phyloP scores from a whole-genome alignment of 1,284 basidiomycete species.

The Melampsora americana region DNA sequence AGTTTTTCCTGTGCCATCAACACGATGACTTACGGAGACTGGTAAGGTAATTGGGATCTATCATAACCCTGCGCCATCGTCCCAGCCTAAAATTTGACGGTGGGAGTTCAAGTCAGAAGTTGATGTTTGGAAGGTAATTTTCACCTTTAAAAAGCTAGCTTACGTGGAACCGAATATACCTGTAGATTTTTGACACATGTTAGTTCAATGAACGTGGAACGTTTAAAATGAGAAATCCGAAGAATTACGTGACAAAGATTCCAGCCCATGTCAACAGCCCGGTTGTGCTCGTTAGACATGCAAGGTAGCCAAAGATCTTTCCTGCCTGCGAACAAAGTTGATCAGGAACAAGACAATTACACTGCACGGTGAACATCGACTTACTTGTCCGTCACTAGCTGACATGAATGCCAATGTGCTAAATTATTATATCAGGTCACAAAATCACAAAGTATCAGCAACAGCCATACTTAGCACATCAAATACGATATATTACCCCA shows the following conservation, averaged over 20 bases:
- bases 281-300: constrained; percentile 51
- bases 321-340: constrained; percentile 64
- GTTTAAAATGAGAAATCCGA: constrained; percentile 56
- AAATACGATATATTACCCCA: constrained; percentile 10
- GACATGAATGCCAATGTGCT: constrained; percentile 62
- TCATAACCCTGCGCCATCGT: constrained; percentile 71
- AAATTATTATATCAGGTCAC: constrained; percentile 42
- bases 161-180: constrained; percentile 44
- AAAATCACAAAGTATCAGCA: neutral
- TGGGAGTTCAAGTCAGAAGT: neutral
- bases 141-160: neutral
- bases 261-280: constrained; percentile 79
- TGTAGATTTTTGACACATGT: constrained; percentile 1
- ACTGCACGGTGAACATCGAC: constrained; percentile 58
- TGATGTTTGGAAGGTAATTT: neutral
- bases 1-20: neutral
- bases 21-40: constrained; percentile 53
- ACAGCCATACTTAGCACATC: neutral
- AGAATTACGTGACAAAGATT: constrained; percentile 72
- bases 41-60: constrained; percentile 66
- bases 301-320: constrained; percentile 32
- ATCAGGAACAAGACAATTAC: constrained; percentile 67
- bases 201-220: neutral
- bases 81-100: constrained; percentile 59
- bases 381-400: constrained; percentile 58